Conservation (phyloP, 192 early-diverging fungal genomes). For the Umbelopsis ramanniana region DNA sequence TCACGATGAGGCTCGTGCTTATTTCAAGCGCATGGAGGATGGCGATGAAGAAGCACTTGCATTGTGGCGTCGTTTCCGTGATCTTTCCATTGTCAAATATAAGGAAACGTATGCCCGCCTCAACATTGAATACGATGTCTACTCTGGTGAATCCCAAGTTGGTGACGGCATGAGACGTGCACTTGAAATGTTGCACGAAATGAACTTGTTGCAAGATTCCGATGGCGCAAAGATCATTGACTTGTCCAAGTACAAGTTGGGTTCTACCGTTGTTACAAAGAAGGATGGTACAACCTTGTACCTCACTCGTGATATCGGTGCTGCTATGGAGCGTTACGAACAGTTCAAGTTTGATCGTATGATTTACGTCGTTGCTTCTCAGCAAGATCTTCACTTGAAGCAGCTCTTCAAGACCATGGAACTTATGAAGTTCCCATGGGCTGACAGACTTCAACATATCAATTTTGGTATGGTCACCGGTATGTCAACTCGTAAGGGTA, state of each 20-base stretch:
- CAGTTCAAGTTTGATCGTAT: constrained; percentile 90
- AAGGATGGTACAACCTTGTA: constrained; percentile 93
- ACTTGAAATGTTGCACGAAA: constrained; percentile 72
- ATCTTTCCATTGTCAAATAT: constrained; percentile 91
- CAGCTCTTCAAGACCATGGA: constrained; percentile 95
- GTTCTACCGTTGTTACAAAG: constrained; percentile 83
- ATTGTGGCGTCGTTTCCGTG: constrained; percentile 89
- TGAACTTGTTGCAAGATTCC: constrained; percentile 72
- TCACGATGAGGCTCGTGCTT: constrained; percentile 85
- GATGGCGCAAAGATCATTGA: constrained; percentile 90
- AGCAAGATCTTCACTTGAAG: constrained; percentile 91
- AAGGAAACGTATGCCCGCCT: constrained; percentile 89
- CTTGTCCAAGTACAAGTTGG: constrained; percentile 83
- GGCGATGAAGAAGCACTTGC: constrained; percentile 79
- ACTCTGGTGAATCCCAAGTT: constrained; percentile 95
- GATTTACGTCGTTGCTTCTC: constrained; percentile 89
- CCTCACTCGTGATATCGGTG: constrained; percentile 96
- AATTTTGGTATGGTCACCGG: constrained; percentile 94
- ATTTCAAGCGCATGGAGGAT: constrained; percentile 95
- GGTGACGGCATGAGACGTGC: constrained; percentile 70
- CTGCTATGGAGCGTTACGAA: constrained; percentile 88
- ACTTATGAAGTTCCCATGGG: constrained; percentile 81
- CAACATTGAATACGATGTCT: constrained; percentile 91
- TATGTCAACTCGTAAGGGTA: constrained; percentile 97
- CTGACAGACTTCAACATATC: constrained; percentile 84